These are phyloP conservation scores for Pestalotiopsis sp. DNA, from an alignment of 2,329 filamentous ascomycete species.

Conservation along the genomic window DNA sequence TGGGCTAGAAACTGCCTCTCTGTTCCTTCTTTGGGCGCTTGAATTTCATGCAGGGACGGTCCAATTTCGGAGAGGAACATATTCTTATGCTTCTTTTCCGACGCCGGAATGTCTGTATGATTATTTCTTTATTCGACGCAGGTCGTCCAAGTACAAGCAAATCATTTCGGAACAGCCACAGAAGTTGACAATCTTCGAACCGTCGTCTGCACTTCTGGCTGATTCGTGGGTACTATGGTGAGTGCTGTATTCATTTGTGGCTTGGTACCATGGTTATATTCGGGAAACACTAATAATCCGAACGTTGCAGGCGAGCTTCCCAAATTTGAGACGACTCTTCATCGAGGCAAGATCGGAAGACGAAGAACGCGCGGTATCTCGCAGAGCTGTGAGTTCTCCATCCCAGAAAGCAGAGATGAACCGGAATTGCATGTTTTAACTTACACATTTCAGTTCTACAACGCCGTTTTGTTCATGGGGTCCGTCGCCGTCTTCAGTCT, in stretches of 20 bases:
- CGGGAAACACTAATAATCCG: background rate
- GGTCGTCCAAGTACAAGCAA: background rate
- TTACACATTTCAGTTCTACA: slow-evolving; percentile 84
- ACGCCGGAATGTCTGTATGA: background rate
- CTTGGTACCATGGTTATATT: background rate
- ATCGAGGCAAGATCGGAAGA: slow-evolving; percentile 91
- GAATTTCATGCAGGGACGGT: background rate
- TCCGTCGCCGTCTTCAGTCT: slow-evolving; percentile 94
- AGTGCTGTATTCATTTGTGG: background rate
- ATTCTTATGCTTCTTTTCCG: background rate
- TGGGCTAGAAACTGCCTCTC: background rate
- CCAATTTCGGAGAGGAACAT: background rate
- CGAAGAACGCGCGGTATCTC: slow-evolving; percentile 92
- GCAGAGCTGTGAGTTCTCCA: slow-evolving; percentile 73
- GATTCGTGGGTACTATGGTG: slow-evolving; percentile 9
- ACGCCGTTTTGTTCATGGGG: slow-evolving; percentile 93
- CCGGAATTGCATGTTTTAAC: background rate
- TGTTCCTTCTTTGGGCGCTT: background rate
- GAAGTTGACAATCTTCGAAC: background rate
- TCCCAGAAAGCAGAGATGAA: background rate
- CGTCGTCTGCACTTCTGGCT: background rate
- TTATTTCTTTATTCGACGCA: background rate
- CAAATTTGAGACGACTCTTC: slow-evolving; percentile 94
- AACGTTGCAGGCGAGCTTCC: slow-evolving; percentile 68
- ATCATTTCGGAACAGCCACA: background rate